Conservation (phyloP, 352 stramenopile species). For the Globisporangium cederbergense region DNA sequence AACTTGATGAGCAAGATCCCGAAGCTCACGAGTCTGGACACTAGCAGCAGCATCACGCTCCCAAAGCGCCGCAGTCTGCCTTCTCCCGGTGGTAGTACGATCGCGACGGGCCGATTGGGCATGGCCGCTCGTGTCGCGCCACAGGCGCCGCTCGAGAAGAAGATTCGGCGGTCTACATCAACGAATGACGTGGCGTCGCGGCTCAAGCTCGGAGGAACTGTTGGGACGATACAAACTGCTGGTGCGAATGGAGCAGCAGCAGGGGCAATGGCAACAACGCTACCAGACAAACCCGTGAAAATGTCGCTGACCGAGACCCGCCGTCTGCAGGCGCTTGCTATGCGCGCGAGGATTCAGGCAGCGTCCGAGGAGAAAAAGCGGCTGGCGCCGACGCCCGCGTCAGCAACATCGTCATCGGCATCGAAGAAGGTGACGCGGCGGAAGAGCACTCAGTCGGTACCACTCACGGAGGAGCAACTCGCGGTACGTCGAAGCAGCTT, state of each 20-base stretch:
- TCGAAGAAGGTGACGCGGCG: not conserved
- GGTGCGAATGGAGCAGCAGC: not conserved
- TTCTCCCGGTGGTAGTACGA: constrained; percentile 13
- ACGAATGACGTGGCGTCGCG: constrained; percentile 9
- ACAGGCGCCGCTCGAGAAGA: constrained; percentile 15
- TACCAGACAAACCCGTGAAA: constrained; percentile 22
- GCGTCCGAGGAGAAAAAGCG: constrained; percentile 28
- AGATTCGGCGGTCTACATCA: constrained; percentile 14
- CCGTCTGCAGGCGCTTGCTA: constrained; percentile 28
- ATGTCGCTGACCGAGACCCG: constrained; percentile 29
- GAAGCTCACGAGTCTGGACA: constrained; percentile 8
- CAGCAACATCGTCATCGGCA: constrained; percentile 3
- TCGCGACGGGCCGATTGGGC: constrained; percentile 28
- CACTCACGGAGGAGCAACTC: constrained; percentile 37
- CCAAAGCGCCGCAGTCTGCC: constrained; percentile 25
- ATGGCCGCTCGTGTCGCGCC: constrained; percentile 35
- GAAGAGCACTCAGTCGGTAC: constrained; percentile 20
- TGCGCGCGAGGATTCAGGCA: constrained; percentile 29
- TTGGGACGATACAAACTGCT: not conserved
- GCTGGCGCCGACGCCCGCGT: constrained; percentile 11
- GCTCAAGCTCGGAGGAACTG: constrained; percentile 11
- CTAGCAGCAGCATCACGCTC: constrained; percentile 17
- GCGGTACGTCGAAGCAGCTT: constrained; percentile 47
- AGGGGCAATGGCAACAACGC: not conserved
- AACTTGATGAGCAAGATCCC: constrained; percentile 10